Percentiles rank a stretch among this genome's conserved stretches.
These are phyloP conservation scores for Dactylella cylindrospora DNA, from an alignment of 2,329 filamentous ascomycete genomes.

Conservation along the genomic window DNA sequence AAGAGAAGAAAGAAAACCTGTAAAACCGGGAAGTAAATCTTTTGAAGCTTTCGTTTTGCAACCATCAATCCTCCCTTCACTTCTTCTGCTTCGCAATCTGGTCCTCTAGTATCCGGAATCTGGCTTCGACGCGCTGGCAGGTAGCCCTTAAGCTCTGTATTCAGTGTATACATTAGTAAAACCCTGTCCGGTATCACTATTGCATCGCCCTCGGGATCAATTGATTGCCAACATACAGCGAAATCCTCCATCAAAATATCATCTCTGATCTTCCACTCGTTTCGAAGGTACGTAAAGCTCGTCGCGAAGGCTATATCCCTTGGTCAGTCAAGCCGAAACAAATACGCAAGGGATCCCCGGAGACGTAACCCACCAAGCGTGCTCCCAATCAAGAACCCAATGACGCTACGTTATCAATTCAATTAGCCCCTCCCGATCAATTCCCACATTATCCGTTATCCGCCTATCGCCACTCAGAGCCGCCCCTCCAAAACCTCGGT, in stretches of 20 bases:
- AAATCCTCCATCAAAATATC: conserved; percentile 44
- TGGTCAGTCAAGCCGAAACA: not conserved
- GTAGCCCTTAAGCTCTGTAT: conserved; percentile 29
- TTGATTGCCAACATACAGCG: conserved; percentile 41
- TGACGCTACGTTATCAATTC: conserved; percentile 4
- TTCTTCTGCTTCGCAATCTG: conserved; percentile 42
- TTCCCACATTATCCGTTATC: not conserved
- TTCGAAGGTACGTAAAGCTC: conserved; percentile 40
- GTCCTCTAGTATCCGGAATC: conserved; percentile 38
- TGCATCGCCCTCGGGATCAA: too few relatives aligned
- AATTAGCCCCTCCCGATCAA: not conserved
- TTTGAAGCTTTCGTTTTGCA: too few relatives aligned
- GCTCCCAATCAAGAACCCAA: conserved; percentile 40
- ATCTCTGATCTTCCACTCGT: conserved; percentile 41
- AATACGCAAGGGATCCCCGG: not conserved
- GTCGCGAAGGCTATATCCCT: conserved; percentile 25
- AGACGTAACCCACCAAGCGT: conserved; percentile 7
- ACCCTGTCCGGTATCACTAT: too few relatives aligned
- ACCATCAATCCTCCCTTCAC: conserved; percentile 4
- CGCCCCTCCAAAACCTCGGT: too few relatives aligned
- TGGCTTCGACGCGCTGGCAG: conserved; percentile 41
- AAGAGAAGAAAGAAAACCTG: too few relatives aligned
- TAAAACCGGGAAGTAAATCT: too few relatives aligned
- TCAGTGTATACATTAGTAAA: too few relatives aligned
- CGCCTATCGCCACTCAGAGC: not conserved